A percentile compares a stretch with the other conserved stretches of the same genome.
These are phyloP conservation scores for Sedum album DNA, from an alignment of 164 flowering plant species.

Conservation along the genomic window DNA sequence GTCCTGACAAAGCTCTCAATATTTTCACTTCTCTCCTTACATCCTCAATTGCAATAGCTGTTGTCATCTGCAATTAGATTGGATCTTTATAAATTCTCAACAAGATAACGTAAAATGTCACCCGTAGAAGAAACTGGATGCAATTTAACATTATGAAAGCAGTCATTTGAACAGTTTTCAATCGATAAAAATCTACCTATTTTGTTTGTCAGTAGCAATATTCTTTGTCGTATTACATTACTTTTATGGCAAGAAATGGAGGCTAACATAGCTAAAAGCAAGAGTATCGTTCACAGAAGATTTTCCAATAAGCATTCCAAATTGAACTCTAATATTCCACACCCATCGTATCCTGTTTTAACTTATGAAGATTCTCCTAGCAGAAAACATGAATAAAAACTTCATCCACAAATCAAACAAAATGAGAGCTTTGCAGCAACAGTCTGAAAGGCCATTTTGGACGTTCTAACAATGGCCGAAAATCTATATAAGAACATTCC, in stretches of 20 bases:
- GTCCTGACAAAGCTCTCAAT: conserved; percentile 74
- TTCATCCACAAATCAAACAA: neutral
- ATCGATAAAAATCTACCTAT: neutral
- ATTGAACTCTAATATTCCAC: neutral
- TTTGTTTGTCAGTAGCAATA: neutral
- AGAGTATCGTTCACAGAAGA: neutral
- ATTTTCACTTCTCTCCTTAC: conserved; percentile 92
- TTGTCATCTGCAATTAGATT: conserved; percentile 60
- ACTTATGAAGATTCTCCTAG: neutral
- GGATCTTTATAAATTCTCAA: neutral
- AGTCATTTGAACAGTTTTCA: neutral
- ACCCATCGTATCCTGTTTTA: neutral
- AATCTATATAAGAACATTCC: neutral
- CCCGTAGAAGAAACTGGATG: neutral
- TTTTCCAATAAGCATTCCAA: neutral
- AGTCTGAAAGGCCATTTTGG: neutral
- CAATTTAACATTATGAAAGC: neutral
- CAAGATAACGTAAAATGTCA: conserved; percentile 1
- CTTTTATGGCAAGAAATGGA: neutral
- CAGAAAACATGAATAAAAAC: neutral
- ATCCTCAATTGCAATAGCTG: conserved; percentile 94
- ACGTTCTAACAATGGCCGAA: neutral
- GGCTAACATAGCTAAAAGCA: neutral
- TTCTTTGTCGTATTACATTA: neutral
- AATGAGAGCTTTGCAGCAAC: neutral